Conservation (phyloP, 2,329 filamentous ascomycete species). For the Cryoendolithus antarcticus region DNA sequence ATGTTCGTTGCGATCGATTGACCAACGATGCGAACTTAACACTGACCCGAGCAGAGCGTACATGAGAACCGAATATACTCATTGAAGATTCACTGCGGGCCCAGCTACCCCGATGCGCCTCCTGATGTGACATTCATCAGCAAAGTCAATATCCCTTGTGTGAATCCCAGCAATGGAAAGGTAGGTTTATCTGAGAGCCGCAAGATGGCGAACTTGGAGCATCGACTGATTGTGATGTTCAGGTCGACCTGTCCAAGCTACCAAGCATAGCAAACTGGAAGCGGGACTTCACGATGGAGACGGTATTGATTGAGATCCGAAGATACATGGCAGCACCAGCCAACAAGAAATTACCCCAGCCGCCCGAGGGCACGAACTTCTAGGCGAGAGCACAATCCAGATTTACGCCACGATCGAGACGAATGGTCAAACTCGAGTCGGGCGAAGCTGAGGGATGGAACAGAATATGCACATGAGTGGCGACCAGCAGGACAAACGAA, state of each 20-base stretch:
- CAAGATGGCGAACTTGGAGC: background rate
- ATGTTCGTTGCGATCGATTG: conserved; percentile 48
- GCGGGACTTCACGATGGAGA: conserved; percentile 90
- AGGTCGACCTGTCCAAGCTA: conserved; percentile 70
- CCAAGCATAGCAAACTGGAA: conserved; percentile 84
- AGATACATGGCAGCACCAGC: conserved; percentile 87
- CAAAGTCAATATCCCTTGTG: conserved; percentile 92
- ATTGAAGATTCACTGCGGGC: conserved; percentile 89
- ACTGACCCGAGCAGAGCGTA: conserved; percentile 50
- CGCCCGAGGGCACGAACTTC: conserved; percentile 63
- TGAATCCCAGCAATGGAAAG: conserved; percentile 66
- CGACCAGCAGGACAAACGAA: no score
- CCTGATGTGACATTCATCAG: conserved; percentile 87
- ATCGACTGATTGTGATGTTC: background rate
- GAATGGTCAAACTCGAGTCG: no score
- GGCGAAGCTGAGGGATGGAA: no score
- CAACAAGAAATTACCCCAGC: conserved; percentile 93
- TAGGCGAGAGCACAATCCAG: no score
- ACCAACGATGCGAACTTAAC: background rate
- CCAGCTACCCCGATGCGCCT: conserved; percentile 76
- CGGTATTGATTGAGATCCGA: conserved; percentile 67
- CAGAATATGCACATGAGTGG: no score
- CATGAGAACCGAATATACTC: conserved; percentile 99
- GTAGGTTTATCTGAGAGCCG: conserved; percentile 27
- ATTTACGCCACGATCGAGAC: no score